Conservation (phyloP, 176 grass and related monocot genomes). For the Eragrostis nindensis region DNA sequence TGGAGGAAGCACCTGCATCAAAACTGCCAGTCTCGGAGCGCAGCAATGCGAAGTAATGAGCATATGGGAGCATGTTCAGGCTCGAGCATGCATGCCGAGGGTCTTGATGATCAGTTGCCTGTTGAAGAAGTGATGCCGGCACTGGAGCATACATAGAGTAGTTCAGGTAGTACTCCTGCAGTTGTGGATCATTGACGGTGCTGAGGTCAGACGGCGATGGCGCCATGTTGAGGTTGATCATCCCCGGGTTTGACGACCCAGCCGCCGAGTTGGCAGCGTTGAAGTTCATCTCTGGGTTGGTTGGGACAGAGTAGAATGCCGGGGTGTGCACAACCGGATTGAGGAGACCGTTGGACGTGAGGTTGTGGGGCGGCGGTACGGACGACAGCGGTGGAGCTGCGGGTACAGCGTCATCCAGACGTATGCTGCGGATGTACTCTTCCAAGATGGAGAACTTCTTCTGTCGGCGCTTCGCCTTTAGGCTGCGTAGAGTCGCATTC, state of each 20-base stretch:
- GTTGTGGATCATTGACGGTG: neutral
- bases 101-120: neutral
- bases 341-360: neutral
- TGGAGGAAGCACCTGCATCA: neutral
- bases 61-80: neutral
- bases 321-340: neutral
- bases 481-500: slow-evolving; percentile 75
- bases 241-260: neutral
- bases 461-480: slow-evolving; percentile 47
- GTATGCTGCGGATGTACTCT: slow-evolving; percentile 56
- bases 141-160: neutral
- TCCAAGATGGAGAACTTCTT: slow-evolving; percentile 56
- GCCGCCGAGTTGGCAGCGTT: neutral
- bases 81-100: neutral
- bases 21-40: neutral
- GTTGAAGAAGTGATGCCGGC: neutral
- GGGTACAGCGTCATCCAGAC: neutral
- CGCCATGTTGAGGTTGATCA: neutral
- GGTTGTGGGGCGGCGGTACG: neutral
- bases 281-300: neutral
- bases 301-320: neutral
- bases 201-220: slow-evolving; percentile 12
- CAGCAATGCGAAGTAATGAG: neutral
- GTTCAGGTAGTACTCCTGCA: neutral
- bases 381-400: neutral